Percentiles rank a stretch among this genome's conserved stretches.
Evolutionary conservation across 306 rosid genomes (phyloP).

Genomic region (Argentina anserina): DNA sequence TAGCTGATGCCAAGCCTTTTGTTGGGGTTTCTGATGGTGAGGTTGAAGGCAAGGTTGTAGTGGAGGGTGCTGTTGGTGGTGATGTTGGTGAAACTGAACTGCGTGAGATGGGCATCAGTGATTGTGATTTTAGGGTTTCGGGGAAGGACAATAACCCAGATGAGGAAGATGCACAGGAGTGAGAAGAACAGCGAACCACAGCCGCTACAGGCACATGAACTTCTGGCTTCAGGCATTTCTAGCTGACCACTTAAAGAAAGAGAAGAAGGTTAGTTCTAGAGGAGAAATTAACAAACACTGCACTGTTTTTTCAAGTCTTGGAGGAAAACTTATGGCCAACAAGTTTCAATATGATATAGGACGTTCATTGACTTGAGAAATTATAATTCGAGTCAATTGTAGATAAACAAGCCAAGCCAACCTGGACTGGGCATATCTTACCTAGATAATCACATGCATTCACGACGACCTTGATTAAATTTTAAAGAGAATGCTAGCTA

Average conservation of each 20-base stretch:
- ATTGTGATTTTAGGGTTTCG: background rate
- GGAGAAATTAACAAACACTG: background rate
- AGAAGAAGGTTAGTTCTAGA: background rate
- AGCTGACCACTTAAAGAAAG: background rate
- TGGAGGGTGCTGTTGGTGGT: conserved; percentile 9
- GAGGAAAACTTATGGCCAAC: background rate
- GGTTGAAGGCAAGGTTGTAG: conserved; percentile 5
- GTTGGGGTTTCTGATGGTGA: conserved; percentile 49
- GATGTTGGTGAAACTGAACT: background rate
- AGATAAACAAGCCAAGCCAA: background rate
- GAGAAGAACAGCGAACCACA: background rate
- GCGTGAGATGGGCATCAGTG: conserved; percentile 2
- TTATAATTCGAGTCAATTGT: background rate
- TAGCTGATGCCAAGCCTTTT: conserved; percentile 41
- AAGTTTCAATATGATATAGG: background rate
- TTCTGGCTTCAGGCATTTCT: background rate
- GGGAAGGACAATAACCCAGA: conserved; percentile 1
- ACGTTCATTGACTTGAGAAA: background rate
- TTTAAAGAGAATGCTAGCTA: no score
- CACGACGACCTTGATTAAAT: background rate
- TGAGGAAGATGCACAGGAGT: background rate
- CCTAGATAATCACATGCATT: background rate
- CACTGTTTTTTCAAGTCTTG: background rate
- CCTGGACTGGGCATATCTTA: background rate
- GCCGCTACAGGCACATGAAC: background rate